These are phyloP conservation scores for Huiozyma sinensis DNA, from an alignment of 805 yeast genomes.

Conservation along the genomic window DNA sequence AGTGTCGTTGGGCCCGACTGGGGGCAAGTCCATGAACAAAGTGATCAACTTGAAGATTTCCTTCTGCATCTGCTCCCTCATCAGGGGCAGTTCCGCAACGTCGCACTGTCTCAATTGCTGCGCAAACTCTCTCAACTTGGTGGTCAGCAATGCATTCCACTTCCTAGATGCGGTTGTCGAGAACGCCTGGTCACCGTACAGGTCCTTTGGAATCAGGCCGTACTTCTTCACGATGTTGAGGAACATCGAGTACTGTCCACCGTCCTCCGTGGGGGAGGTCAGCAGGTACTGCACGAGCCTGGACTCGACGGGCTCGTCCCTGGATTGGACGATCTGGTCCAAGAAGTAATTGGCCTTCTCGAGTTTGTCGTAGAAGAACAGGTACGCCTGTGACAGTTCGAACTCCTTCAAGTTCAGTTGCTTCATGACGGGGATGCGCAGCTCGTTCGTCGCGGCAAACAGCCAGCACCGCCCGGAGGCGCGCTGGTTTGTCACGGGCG, in stretches of 20 bases:
- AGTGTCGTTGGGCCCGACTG: constrained; percentile 50
- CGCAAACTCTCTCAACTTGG: constrained; percentile 71
- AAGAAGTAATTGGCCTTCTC: constrained; percentile 76
- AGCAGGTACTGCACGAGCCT: constrained; percentile 59
- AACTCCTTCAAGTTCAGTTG: constrained; percentile 54
- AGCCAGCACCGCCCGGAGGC: constrained; percentile 82
- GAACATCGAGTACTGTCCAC: constrained; percentile 85
- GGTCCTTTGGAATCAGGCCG: constrained; percentile 66
- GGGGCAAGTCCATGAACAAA: constrained; percentile 69
- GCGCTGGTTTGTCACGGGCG: constrained; percentile 65
- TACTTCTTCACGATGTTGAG: constrained; percentile 67
- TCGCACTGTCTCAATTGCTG: constrained; percentile 44
- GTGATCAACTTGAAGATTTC: constrained; percentile 57
- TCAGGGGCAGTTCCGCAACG: constrained; percentile 29
- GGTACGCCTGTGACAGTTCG: constrained; percentile 67
- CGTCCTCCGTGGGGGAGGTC: constrained; percentile 61
- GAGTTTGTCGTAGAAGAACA: constrained; percentile 77
- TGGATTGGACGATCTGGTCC: constrained; percentile 65
- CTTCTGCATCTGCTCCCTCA: constrained; percentile 41
- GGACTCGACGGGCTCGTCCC: constrained; percentile 54
- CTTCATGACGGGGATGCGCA: constrained; percentile 52
- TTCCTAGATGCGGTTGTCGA: constrained; percentile 40
- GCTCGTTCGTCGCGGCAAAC: constrained; percentile 69
- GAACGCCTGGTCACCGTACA: constrained; percentile 58
- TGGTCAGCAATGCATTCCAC: constrained; percentile 53